phyloP scores from a whole-genome alignment of 176 grass and related monocot species.

The maize (Zea mays) region DNA sequence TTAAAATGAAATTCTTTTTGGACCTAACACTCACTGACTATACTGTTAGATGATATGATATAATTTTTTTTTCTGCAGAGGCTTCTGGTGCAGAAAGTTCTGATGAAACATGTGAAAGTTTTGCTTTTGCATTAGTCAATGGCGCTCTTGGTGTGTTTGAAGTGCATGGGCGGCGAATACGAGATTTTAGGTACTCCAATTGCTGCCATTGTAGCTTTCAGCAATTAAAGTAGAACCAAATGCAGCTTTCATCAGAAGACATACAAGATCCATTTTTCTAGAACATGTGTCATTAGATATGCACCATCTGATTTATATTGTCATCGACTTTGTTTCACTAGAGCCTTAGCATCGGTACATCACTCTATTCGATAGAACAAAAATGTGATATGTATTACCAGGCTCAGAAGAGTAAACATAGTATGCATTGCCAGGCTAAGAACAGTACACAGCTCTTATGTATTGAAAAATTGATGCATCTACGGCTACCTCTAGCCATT shows the following conservation, averaged over 20 bases:
- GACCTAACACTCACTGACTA: background rate
- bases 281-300: background rate
- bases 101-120: slow-evolving; percentile 93
- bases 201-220: slow-evolving; percentile 27
- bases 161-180: slow-evolving; percentile 93
- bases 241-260: background rate
- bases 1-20: slow-evolving; percentile 22
- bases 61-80: slow-evolving; percentile 65
- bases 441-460: background rate
- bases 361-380: slow-evolving; percentile 2
- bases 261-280: slow-evolving; percentile 1
- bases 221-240: slow-evolving; percentile 20
- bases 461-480: background rate
- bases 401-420: background rate
- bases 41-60: slow-evolving; percentile 29
- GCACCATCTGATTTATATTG: background rate
- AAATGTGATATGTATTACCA: background rate
- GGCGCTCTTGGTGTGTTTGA: slow-evolving; percentile 99
- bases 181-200: slow-evolving; percentile 85
- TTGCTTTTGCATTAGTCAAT: slow-evolving; percentile 98
- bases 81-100: slow-evolving; percentile 56
- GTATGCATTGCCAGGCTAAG: background rate
- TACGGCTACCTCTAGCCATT: slow-evolving; percentile 7
- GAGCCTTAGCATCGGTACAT: background rate
- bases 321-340: slow-evolving; percentile 10